Percentiles rank a stretch among this genome's conserved stretches.
phyloP scores from a whole-genome alignment of 2,329 filamentous ascomycete genomes.

The Nannizzia gypsea region DNA sequence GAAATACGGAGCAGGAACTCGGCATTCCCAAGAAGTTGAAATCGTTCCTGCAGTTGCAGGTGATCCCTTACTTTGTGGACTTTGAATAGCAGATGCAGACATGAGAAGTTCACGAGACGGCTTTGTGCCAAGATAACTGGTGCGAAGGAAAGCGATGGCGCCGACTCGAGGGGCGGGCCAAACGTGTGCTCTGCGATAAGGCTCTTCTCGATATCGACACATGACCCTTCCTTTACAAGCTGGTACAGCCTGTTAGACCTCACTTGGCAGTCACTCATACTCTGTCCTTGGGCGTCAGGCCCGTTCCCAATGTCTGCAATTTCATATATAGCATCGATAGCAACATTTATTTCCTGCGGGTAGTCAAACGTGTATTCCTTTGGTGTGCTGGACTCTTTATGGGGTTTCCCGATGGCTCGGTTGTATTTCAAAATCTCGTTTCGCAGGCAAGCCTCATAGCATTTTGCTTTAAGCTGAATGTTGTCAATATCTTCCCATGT shows the following conservation, averaged over 20 bases:
- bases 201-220: conserved; percentile 13
- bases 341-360: background rate
- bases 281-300: background rate
- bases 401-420: conserved; percentile 12
- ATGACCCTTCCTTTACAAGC: conserved; percentile 20
- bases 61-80: conserved; percentile 61
- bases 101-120: conserved; percentile 62
- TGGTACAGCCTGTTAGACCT: conserved; percentile 21
- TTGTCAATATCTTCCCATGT: conserved; percentile 57
- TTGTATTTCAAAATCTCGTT: conserved; percentile 31
- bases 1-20: conserved; percentile 69
- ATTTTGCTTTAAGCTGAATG: conserved; percentile 49
- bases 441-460: conserved; percentile 28
- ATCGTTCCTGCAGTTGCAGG: conserved; percentile 61
- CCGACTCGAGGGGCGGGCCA: conserved; percentile 36
- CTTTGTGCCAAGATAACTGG: conserved; percentile 65
- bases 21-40: conserved; percentile 75
- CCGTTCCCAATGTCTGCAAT: conserved; percentile 2
- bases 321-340: conserved; percentile 9
- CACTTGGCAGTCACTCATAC: background rate
- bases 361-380: background rate
- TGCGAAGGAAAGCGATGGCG: conserved; percentile 58
- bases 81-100: conserved; percentile 64
- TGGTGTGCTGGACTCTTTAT: background rate
- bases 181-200: conserved; percentile 18